Evolutionary conservation across 1,284 basidiomycete genomes (phyloP), one percentile per base, ranked within the genome.

Genomic region (Ceratobasidium sp.): DNA sequence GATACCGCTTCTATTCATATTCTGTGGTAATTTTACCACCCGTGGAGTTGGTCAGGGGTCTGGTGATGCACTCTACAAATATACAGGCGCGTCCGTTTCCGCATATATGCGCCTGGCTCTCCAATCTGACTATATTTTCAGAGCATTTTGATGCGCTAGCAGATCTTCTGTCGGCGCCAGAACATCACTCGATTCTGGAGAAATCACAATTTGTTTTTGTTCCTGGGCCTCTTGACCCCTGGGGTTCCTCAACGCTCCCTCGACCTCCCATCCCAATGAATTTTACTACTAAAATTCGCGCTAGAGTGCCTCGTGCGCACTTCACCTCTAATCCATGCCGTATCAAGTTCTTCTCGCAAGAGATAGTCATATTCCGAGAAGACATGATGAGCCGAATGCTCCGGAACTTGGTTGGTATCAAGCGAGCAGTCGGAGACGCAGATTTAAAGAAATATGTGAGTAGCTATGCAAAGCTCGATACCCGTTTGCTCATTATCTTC

Each of bases 1-100:
- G 84, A 92, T 93, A 79, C 97, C 92, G 7, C 95, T 90, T 81
- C 88, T 96, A 7, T 94, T 99, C 79, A 90, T 99, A 23, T 86
- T 99, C 39, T 99, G 98, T 80, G 98, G 98, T 3, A 97, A 98
- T 84, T 99, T 99, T 83, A 93, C 92, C 2, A 94, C 92, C 79
- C 89, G 89, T 78, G 92, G 94, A 0, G 92, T 96, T 77, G 86
- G 89, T 15, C 91, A 92, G 83, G 93, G 94, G 2, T 93, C 90
- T 76, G 90, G 90, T 39, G 89, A 91, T 51, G 94, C 94, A 79
- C 86, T 97, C 45, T 90, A 93, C 79, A 86, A 88, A 80, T 99
- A 98, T 83, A 92, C 95, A 85, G 94, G 96, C 93, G 79, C 73
- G 82, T 76, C 23, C 74, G 31, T 71, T n/a, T 58, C 7, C 49